phyloP scores from a whole-genome alignment of 306 rosid genomes.

The Betula pendula region DNA sequence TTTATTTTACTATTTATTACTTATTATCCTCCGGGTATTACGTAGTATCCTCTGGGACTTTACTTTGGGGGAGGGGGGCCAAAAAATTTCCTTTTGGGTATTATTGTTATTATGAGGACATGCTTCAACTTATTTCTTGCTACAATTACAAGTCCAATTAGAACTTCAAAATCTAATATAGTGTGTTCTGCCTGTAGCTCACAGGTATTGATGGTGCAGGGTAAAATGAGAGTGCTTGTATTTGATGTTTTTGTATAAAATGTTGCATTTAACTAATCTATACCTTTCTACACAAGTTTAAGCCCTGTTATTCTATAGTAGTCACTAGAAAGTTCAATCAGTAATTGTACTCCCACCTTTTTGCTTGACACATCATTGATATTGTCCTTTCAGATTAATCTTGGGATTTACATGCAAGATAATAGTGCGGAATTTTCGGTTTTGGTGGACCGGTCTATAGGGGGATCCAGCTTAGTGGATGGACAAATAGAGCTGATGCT shows the following conservation, averaged over 20 bases:
- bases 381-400: conserved; percentile 61
- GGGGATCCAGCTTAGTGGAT: conserved; percentile 79
- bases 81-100: no score
- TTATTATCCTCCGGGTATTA: neutral
- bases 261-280: neutral
- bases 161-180: neutral
- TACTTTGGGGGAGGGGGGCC: neutral
- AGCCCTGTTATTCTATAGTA: neutral
- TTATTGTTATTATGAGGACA: no score
- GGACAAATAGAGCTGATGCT: conserved; percentile 83
- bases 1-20: neutral
- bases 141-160: neutral
- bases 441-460: conserved; percentile 77
- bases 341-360: neutral
- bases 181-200: neutral
- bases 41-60: neutral
- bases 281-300: conserved; percentile 3
- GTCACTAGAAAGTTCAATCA: neutral
- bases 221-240: neutral
- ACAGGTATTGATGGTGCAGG: neutral
- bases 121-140: neutral
- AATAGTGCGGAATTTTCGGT: conserved; percentile 61
- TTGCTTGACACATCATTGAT: neutral
- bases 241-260: neutral
- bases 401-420: conserved; percentile 67